Percentiles rank a stretch among this genome's conserved stretches.
These are phyloP conservation scores for Hymenoscyphus occultus DNA, from an alignment of 2,329 filamentous ascomycete genomes.

Conservation along the genomic window DNA sequence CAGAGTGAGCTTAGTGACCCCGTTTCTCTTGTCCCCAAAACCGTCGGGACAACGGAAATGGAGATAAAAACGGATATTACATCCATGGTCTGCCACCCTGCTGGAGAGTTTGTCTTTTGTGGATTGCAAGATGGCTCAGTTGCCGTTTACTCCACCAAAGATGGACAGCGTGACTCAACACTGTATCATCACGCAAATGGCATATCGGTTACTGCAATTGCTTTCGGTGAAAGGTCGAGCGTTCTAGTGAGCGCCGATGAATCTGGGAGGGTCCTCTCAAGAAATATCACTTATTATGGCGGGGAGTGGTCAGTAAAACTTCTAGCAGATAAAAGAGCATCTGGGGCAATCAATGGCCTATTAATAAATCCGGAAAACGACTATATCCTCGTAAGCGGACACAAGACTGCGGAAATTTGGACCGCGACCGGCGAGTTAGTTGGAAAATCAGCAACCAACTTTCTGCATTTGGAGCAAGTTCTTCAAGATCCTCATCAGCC, in stretches of 20 bases:
- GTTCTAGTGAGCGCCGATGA: conserved; percentile 35
- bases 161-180: conserved; percentile 17
- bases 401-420: neutral
- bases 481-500: neutral
- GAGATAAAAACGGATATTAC: conserved; percentile 28
- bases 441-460: neutral
- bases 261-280: conserved; percentile 29
- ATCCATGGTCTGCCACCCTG: conserved; percentile 13
- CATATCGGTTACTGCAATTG: conserved; percentile 25
- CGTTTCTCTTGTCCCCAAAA: neutral
- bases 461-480: neutral
- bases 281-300: conserved; percentile 13
- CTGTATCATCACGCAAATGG: conserved; percentile 30
- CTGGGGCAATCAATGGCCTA: neutral
- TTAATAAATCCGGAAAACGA: neutral
- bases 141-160: conserved; percentile 22
- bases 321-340: neutral
- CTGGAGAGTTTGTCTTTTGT: conserved; percentile 28
- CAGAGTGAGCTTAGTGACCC: conserved; percentile 14
- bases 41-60: conserved; percentile 19
- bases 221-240: conserved; percentile 20
- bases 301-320: conserved; percentile 1
- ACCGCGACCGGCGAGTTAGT: neutral
- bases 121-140: conserved; percentile 33
- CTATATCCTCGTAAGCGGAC: neutral